Evolutionary conservation across 2,329 filamentous ascomycete species (phyloP).

Genomic region (Diaporthe vexans): DNA sequence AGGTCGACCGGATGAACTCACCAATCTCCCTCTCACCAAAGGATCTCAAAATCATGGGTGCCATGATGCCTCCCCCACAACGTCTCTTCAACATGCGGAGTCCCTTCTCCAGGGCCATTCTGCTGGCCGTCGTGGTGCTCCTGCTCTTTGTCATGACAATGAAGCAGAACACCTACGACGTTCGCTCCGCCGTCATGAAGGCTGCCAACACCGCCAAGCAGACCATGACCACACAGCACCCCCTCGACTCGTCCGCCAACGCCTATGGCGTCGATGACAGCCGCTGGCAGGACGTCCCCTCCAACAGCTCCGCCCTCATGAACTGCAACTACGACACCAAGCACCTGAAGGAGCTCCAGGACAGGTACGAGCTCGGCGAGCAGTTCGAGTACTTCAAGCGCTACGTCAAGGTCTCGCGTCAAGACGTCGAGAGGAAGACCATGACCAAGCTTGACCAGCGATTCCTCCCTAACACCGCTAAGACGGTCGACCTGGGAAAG

Average conservation of each 20-base stretch:
- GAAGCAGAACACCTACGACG: slow-evolving; percentile 57
- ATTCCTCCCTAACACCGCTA: slow-evolving; percentile 62
- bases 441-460: slow-evolving; percentile 65
- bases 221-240: slow-evolving; percentile 48
- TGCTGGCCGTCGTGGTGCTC: slow-evolving; percentile 59
- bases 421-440: slow-evolving; percentile 63
- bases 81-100: slow-evolving; percentile 65
- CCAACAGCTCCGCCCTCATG: slow-evolving; percentile 59
- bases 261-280: slow-evolving; percentile 39
- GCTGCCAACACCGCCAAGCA: slow-evolving; percentile 54
- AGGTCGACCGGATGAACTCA: slow-evolving; percentile 42
- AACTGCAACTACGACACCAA: slow-evolving; percentile 65
- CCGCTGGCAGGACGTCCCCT: slow-evolving; percentile 42
- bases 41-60: slow-evolving; percentile 43
- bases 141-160: slow-evolving; percentile 58
- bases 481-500: slow-evolving; percentile 62
- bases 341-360: slow-evolving; percentile 60
- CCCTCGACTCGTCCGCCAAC: slow-evolving; percentile 60
- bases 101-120: slow-evolving; percentile 60
- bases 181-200: slow-evolving; percentile 58
- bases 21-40: slow-evolving; percentile 40
- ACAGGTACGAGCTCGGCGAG: slow-evolving; percentile 62
- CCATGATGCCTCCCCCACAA: slow-evolving; percentile 47
- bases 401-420: slow-evolving; percentile 65
- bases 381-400: slow-evolving; percentile 70